Base-by-base conservation (phyloP, 805 yeast species). In the Tetrapisispora nanseiensis region DNA sequence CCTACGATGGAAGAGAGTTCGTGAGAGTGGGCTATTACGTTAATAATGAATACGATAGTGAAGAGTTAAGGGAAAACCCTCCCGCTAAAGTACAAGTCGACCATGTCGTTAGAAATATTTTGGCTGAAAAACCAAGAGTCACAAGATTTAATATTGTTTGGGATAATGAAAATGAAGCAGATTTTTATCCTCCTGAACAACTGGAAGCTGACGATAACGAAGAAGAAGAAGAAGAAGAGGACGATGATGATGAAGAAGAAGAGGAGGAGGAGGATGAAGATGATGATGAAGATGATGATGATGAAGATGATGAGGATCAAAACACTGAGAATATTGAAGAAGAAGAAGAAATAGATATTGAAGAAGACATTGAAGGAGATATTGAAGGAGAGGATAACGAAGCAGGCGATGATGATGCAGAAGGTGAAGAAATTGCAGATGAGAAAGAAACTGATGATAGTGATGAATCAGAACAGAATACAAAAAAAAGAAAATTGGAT, bases 11-110 rank as follows among this genome's bases (percentile, higher is more conserved):
- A 43, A 73, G 90, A 49, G 97, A 92, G 61, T 92, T 92, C 67
- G 98, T 92, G 2, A 71, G 97, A 46, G 98, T 92, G 5, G 98
- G 98, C 0, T 92, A 92, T 66, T 92, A 92, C 57, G 98, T 92
- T 45, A 92, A 92, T 66, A 92, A 92, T 64, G 99, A 92, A 57
- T 92, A 92, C 56, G 97, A 90, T 57, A 71, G 80, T 13, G 97
- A 90, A 58, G 65, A 51, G 66, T 67, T 83, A 45, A 70, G 65
- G 31, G 68, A 43, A 48, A 85, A 72, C 61, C 78, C 86, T 53
- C 92, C 92, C 18, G 57, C 46, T 43, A 59, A 54, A 31, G 69
- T 56, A 2, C 39, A 32, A 7, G 60, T 58, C 29, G 54, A 44
- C 23, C 92, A 84, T 56, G 95, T 92, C 32, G 95, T 86, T 23